Percentiles rank a stretch among this genome's conserved stretches.
Evolutionary conservation across 306 rosid genomes (phyloP).

Genomic region (Quercus gilva): DNA sequence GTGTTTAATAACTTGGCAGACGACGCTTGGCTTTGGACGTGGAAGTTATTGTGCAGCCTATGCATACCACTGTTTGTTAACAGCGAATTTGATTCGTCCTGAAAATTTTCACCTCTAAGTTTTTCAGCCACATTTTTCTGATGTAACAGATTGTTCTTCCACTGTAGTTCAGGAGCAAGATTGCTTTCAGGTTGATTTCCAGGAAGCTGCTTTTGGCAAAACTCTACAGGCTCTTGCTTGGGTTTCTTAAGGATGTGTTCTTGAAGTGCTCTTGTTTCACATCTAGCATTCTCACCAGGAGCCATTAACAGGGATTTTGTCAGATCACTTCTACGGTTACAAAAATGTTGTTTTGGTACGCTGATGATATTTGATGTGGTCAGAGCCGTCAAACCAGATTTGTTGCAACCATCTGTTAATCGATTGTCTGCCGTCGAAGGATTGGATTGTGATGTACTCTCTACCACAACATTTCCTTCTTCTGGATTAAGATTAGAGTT

Average conservation of each 20-base stretch:
- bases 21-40: no score
- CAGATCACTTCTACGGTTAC: not conserved
- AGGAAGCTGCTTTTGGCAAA: constrained; percentile 13
- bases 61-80: not conserved
- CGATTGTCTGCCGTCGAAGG: not conserved
- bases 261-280: constrained; percentile 6
- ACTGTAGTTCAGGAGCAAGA: constrained; percentile 14
- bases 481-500: constrained; percentile 3
- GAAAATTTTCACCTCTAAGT: constrained; percentile 7
- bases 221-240: constrained; percentile 27
- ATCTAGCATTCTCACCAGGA: constrained; percentile 2
- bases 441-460: not conserved
- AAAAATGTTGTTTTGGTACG: not conserved
- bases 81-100: constrained; percentile 8
- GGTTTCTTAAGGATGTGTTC: constrained; percentile 20
- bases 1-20: no score
- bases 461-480: not conserved
- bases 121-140: constrained; percentile 14
- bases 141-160: constrained; percentile 6
- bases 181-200: constrained; percentile 15
- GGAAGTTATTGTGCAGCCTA: not conserved
- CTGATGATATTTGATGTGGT: not conserved
- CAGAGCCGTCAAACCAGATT: not conserved
- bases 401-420: not conserved
- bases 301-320: not conserved